A percentile compares a stretch with the other conserved stretches of the same genome.
These are phyloP conservation scores for Ochromonas danica DNA, from an alignment of 108 stramenopile species.

Conservation along the genomic window DNA sequence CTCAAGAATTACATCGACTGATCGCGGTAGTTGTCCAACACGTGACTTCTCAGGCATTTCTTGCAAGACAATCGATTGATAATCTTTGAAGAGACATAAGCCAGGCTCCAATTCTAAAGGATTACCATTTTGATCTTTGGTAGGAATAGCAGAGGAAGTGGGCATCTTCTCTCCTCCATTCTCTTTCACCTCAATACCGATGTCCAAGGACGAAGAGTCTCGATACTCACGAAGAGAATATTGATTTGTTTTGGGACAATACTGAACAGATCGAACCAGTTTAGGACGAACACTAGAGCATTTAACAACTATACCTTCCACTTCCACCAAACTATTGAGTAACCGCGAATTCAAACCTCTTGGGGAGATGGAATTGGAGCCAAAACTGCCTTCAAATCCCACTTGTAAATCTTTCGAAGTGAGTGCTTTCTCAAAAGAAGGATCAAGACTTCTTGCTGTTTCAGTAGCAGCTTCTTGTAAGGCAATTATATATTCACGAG, in stretches of 20 bases:
- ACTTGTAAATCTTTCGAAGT: slow-evolving; percentile 46
- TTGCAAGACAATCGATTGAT: slow-evolving; percentile 90
- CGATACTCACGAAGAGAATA: slow-evolving; percentile 78
- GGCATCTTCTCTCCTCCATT: slow-evolving; percentile 44
- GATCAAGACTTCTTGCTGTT: slow-evolving; percentile 47
- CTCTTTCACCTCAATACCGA: slow-evolving; percentile 73
- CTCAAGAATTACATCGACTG: slow-evolving; percentile 82
- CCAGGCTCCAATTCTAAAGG: slow-evolving; percentile 94
- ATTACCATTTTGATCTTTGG: slow-evolving; percentile 81
- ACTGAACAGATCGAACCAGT: slow-evolving; percentile 91
- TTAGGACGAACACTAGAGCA: slow-evolving; percentile 94
- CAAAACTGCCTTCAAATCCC: slow-evolving; percentile 61
- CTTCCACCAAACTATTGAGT: slow-evolving; percentile 71
- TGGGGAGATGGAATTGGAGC: slow-evolving; percentile 46
- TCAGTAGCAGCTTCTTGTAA: slow-evolving; percentile 35
- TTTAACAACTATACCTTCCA: slow-evolving; percentile 97
- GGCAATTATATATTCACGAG: slow-evolving; percentile 8
- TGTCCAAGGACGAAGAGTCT: slow-evolving; percentile 89
- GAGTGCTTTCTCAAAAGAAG: slow-evolving; percentile 49
- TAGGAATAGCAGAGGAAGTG: slow-evolving; percentile 82
- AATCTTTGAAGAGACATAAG: slow-evolving; percentile 86
- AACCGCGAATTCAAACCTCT: slow-evolving; percentile 43
- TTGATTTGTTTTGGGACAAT: slow-evolving; percentile 78
- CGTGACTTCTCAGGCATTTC: slow-evolving; percentile 92
- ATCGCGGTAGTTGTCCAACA: slow-evolving; percentile 96